Conservation (phyloP, 1,139 yeast species). For the Hyphopichia burtonii region DNA sequence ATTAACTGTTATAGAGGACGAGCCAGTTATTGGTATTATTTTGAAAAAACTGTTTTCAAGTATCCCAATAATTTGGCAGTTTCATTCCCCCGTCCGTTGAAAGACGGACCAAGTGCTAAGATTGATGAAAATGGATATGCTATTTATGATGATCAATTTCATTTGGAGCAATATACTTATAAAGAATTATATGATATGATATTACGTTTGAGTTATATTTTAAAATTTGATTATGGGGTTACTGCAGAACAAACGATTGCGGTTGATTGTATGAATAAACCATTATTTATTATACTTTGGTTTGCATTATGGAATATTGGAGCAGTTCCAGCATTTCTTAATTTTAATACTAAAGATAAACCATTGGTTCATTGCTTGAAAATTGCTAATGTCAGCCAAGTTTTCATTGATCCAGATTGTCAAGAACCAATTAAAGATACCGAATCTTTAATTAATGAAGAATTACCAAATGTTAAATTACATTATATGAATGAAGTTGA, state of each 20-base stretch:
- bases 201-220: constrained; percentile 62
- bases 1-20: constrained; percentile 43
- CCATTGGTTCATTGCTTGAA: constrained; percentile 81
- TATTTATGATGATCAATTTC: constrained; percentile 53
- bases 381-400: constrained; percentile 61
- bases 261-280: constrained; percentile 77
- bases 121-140: constrained; percentile 33
- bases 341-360: constrained; percentile 72
- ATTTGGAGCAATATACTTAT: constrained; percentile 66
- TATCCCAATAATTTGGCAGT: constrained; percentile 59
- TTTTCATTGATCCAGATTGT: constrained; percentile 77
- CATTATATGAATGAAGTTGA: constrained; percentile 57
- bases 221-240: constrained; percentile 64
- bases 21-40: constrained; percentile 66
- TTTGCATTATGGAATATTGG: constrained; percentile 89
- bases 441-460: constrained; percentile 43
- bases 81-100: constrained; percentile 59
- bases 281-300: constrained; percentile 78
- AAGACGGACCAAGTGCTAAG: constrained; percentile 27
- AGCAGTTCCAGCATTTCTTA: constrained; percentile 83
- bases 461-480: constrained; percentile 42
- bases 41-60: constrained; percentile 51
- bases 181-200: constrained; percentile 64
- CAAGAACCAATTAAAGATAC: constrained; percentile 54
- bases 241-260: constrained; percentile 71